Base-by-base conservation (phyloP, 306 rosid species). In the Vicia sativa region DNA sequence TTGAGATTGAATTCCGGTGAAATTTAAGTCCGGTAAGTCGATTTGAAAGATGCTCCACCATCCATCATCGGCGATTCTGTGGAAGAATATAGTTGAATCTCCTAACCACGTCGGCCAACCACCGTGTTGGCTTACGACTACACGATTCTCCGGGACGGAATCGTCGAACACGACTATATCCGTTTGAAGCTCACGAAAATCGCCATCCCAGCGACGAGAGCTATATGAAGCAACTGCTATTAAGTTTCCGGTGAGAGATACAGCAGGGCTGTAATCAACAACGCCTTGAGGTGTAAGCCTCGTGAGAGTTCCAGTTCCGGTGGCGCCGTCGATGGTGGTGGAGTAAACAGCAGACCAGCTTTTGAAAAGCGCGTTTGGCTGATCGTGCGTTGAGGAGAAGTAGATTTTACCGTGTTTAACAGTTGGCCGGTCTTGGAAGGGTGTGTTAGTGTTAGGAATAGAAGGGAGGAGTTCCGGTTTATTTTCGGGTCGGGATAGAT, bases 41-140 rank as follows among this genome's bases (percentile, higher is more conserved):
- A 78, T 77, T 16, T 81, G 81, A 39, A 76, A 92, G 39, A 92
- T 81, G 88, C 96, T 86, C 98, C 91, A 87, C 93, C 98, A 92
- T 1, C 93, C 95, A 31, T 89, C 91, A 0, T 87, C 86, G 1
- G 86, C 88, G 44, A 54, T 63, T 25, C 84, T 78, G 44, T 92
- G 98, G 25, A 87, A 92, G 75, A 80, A 92, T n/a, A 92, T 11
- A 0, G 76, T 78, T 0, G 85, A 65, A 48, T 89, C 96, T 3
- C 81, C 81, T 7, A 73, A 87, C 96, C 96, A 92, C 4, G 98
- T 79, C 13, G 98, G 98, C 96, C 98, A 92, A 9, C 98, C 95
- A 1, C 98, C 98, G 45, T 59, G 78, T 15, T 80, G 70, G 29
- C 83, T 70, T 68, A 86, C 70, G 3, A 67, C 58, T 0, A 78